Percentiles rank a stretch among this genome's conserved stretches.
phyloP scores from a whole-genome alignment of 371 early-diverging fungal species.

The Amoeboaphelidium protococcarum region DNA sequence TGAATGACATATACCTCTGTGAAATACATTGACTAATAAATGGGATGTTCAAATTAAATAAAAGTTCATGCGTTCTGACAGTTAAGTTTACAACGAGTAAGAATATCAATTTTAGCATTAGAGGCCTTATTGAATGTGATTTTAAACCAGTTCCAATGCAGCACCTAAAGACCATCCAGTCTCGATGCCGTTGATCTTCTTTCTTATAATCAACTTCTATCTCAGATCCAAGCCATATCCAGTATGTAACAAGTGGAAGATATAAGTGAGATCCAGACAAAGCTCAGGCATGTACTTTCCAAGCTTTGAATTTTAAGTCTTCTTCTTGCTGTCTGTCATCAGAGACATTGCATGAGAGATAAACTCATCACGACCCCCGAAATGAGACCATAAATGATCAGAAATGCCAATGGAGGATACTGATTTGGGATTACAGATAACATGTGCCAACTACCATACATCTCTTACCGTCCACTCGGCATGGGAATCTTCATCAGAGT shows the following conservation, averaged over 20 bases:
- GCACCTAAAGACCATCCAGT: constrained; percentile 1
- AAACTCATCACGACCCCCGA: not conserved
- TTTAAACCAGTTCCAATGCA: not conserved
- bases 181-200: not conserved
- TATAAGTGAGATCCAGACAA: not conserved
- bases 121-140: no score
- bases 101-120: no score
- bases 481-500: not conserved
- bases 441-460: not conserved
- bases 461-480: not conserved
- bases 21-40: no score
- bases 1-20: no score
- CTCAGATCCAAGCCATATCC: not conserved
- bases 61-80: no score
- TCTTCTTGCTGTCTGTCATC: no score
- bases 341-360: not conserved
- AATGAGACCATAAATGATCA: not conserved
- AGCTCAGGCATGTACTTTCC: not conserved
- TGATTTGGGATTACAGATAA: not conserved
- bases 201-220: not conserved
- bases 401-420: not conserved
- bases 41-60: no score
- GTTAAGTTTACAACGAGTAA: no score
- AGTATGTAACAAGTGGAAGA: not conserved
- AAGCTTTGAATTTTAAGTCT: not conserved